Base-by-base conservation (phyloP, 441 rosid species). In the Corymbia citriodora region DNA sequence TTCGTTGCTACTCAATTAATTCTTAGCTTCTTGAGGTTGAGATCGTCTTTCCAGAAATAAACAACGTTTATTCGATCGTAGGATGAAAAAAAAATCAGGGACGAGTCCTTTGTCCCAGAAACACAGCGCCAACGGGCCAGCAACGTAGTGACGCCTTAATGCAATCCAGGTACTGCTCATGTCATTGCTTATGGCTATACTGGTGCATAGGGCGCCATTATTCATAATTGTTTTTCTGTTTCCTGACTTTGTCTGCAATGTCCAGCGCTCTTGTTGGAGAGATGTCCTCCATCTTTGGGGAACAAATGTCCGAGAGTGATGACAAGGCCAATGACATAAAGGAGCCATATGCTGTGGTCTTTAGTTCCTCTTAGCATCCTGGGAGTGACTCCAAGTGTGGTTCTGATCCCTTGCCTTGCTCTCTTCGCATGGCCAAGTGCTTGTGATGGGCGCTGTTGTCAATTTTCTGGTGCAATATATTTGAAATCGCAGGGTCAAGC, bases 361-460 rank as follows among this genome's bases (percentile, higher is more conserved):
- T 97, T 90, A 94, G 94, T 90, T 97, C 99, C 54, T 94, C 97
- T 70, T 96, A 99, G 99, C 92, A 97, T 92, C 99, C 97, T 0
- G 95, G 95, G 91, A 91, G 92, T 72, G 93, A 91, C 90, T 89
- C 96, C 65, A 95, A 93, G 99, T 96, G 94, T 49, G 95, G 49
- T 57, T 90, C 50, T 48, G 19, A n/a, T 63, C 49, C 90, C 50
- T 68, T 48, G 12, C 21, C 87, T 88, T 68, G 74, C n/a, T 65
- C 74, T 65, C 19, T 65, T n/a, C 36, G 74, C 74, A 65, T 19
- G 74, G 36, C 36, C 74, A 8, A 15, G 74, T n/a, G 74, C 19
- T 65, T 65, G 19, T n/a, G 72, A 65, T 65, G 33, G 36, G 36
- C 19, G 36, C 72, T 14, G 10, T n/a, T 65, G 72, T 65, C 72